These are phyloP conservation scores for Elsinoe perseae DNA, from an alignment of 2,329 filamentous ascomycete genomes.

Conservation along the genomic window DNA sequence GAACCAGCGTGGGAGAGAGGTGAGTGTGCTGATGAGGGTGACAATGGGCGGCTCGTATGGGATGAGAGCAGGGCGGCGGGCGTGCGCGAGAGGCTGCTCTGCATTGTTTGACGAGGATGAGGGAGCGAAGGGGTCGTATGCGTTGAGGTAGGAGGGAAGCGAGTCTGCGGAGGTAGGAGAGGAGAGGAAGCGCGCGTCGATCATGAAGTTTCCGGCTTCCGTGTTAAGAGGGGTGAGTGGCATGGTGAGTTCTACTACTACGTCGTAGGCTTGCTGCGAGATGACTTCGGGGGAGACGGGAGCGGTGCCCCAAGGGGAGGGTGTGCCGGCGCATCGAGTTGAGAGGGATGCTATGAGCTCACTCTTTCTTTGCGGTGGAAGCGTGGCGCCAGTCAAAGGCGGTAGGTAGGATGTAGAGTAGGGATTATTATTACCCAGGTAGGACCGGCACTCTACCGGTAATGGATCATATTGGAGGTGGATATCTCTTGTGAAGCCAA, in stretches of 20 bases:
- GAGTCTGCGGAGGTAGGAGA: constrained; percentile 15
- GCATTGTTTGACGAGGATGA: constrained; percentile 17
- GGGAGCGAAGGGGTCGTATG: not conserved
- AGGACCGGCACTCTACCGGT: constrained; percentile 7
- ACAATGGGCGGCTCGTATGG: constrained; percentile 69
- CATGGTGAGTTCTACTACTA: constrained; percentile 65
- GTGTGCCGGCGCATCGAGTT: constrained; percentile 11
- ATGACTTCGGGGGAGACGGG: constrained; percentile 49
- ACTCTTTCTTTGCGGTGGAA: constrained; percentile 7
- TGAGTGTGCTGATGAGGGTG: constrained; percentile 51
- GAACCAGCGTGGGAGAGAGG: constrained; percentile 62
- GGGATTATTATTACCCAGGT: not conserved
- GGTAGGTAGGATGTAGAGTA: not conserved
- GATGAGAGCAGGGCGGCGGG: constrained; percentile 67
- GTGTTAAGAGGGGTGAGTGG: constrained; percentile 72
- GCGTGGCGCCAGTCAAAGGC: not conserved
- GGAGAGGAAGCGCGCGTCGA: constrained; percentile 63
- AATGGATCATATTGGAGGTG: constrained; percentile 58
- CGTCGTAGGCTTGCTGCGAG: constrained; percentile 73
- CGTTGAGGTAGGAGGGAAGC: constrained; percentile 3
- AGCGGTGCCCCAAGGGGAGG: constrained; percentile 46
- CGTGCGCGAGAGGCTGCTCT: constrained; percentile 35
- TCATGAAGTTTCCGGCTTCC: constrained; percentile 86
- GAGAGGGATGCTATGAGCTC: not conserved
- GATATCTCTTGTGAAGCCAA: constrained; percentile 53